Conservation (phyloP, 2,329 filamentous ascomycete species). For the Ustulina deusta region DNA sequence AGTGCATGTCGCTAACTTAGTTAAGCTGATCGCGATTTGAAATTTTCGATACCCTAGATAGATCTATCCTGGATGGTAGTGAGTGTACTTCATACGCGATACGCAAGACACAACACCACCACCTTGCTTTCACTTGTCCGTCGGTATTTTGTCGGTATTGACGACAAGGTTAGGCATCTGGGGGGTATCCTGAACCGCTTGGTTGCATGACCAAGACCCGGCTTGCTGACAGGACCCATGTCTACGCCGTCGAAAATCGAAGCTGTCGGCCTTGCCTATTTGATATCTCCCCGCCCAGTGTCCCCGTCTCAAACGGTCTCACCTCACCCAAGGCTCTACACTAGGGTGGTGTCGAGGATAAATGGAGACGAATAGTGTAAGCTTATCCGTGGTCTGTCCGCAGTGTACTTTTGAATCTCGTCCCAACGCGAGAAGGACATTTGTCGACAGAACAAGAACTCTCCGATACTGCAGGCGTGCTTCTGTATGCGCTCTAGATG, state of each 20-base stretch:
- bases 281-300: slow-evolving; percentile 21
- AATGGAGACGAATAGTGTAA: slow-evolving; percentile 27
- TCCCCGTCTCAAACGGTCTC: neutral
- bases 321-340: neutral
- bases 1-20: slow-evolving; percentile 17
- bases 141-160: slow-evolving; percentile 8
- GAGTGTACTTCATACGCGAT: neutral
- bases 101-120: neutral
- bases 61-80: slow-evolving; percentile 18
- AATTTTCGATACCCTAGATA: slow-evolving; percentile 32
- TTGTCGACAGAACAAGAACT: slow-evolving; percentile 9
- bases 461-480: neutral
- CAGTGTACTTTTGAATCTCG: neutral
- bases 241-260: slow-evolving; percentile 20
- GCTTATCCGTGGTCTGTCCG: slow-evolving; percentile 21
- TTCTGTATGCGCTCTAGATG: neutral
- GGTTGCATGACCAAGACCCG: slow-evolving; percentile 34
- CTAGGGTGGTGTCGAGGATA: neutral
- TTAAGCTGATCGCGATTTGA: slow-evolving; percentile 34
- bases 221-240: slow-evolving; percentile 38
- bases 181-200: slow-evolving; percentile 21
- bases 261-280: slow-evolving; percentile 37
- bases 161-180: slow-evolving; percentile 1
- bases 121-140: neutral
- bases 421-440: slow-evolving; percentile 2